Evolutionary conservation across 2,329 filamentous ascomycete species (phyloP).

Genomic region (Xylariomycetidae sp.): DNA sequence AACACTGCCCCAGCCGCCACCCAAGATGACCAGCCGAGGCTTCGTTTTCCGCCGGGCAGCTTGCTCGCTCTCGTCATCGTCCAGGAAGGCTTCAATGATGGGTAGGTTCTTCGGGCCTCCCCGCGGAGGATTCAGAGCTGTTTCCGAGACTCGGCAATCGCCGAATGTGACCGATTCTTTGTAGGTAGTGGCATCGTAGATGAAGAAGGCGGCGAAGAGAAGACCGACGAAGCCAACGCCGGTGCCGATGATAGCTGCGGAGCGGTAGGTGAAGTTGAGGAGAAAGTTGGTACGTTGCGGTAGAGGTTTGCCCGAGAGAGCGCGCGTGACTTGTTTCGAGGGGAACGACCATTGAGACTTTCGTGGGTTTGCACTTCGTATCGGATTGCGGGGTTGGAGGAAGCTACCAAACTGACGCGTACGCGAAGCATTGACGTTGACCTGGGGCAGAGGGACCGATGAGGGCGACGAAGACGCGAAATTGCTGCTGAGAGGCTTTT

Average conservation of each 20-base stretch:
- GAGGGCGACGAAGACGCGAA: slow-evolving; percentile 3
- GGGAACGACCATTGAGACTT: slow-evolving; percentile 16
- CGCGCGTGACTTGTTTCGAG: slow-evolving; percentile 26
- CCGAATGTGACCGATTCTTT: slow-evolving; percentile 57
- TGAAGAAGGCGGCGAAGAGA: slow-evolving; percentile 75
- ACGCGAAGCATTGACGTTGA: slow-evolving; percentile 1
- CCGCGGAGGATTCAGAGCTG: slow-evolving; percentile 71
- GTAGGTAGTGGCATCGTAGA: slow-evolving; percentile 93
- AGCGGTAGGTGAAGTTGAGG: slow-evolving; percentile 59
- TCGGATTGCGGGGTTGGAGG: slow-evolving; percentile 10
- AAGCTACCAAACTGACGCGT: slow-evolving; percentile 15
- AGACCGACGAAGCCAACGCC: slow-evolving; percentile 65
- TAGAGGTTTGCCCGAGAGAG: slow-evolving; percentile 47
- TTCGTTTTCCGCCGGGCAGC: slow-evolving; percentile 74
- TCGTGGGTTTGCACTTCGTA: slow-evolving; percentile 6
- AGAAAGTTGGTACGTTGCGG: slow-evolving; percentile 41
- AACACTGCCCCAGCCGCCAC: slow-evolving; percentile 92
- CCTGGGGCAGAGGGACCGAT: background rate
- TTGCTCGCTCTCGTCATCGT: slow-evolving; percentile 74
- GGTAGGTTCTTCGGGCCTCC: slow-evolving; percentile 95
- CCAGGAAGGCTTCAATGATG: slow-evolving; percentile 79
- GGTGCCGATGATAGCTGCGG: slow-evolving; percentile 67
- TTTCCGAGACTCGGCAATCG: slow-evolving; percentile 78
- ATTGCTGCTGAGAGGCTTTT: slow-evolving; percentile 11
- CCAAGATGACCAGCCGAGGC: slow-evolving; percentile 85